Base-by-base conservation (phyloP, 2,329 filamentous ascomycete species). In the Grosmannia serpens region DNA sequence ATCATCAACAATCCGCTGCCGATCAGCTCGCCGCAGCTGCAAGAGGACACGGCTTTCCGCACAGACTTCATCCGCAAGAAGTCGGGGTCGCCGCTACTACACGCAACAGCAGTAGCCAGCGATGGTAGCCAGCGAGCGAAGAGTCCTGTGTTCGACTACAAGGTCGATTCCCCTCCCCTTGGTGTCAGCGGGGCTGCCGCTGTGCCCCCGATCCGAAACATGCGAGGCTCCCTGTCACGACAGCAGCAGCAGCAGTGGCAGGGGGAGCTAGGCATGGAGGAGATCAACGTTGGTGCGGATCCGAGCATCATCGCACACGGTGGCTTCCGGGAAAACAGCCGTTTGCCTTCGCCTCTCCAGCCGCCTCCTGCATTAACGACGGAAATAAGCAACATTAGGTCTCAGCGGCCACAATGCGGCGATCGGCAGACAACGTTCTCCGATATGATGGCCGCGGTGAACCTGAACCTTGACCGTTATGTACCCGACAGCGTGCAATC, bases 1-100 rank as follows among this genome's bases (percentile, higher is more conserved):
- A 75, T 81, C 56, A 78, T 85, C 64, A 83, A 79, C 62, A 77
- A 84, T 64, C 74, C 85, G 60, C 75, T 85, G 59, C 66, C 80
- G 53, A 79, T 84, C 62, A 84, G 81, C 59, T 77, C 85, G 63
- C 73, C 84, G 61, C 74, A 83, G 57, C 70, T 79, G 53, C 67
- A 71, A 58, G 65, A 70, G 26, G 70, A 73, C 29, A 61, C 61
- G 53, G 69, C 69, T 44, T 71, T 77, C 60, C 75, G 80, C 56
- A 76, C 74, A 44, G 81, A 83, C 65, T 83, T 83, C 64, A 76
- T 78, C 47, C 77, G 75, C 65, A 74, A 74, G 64, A 63, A 62
- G 56, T 65, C 66, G 33, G 27, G 41, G 26, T 27, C 63, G 15
- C 51, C 53, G 31, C 55, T 59, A 57, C 53, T 61, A 53, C 51